A percentile compares a stretch with the other conserved stretches of the same genome.
phyloP scores from a whole-genome alignment of 108 stramenopile genomes.

The Aurantiochytrium sp. region DNA sequence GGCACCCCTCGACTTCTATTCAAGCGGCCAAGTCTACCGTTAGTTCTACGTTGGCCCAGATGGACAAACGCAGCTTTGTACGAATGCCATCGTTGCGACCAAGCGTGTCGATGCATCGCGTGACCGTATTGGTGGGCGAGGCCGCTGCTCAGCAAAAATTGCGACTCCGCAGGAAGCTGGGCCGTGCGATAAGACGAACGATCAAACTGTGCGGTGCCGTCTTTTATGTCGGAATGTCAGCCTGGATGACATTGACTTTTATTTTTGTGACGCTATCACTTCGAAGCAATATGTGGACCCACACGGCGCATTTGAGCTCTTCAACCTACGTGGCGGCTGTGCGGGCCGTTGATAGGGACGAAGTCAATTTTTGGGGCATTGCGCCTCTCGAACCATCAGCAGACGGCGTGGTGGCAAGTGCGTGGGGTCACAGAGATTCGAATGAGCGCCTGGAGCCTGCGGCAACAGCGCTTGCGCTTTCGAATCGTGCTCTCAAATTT shows the following conservation, averaged over 20 bases:
- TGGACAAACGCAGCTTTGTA: no score
- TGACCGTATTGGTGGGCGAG: neutral
- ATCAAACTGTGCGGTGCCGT: neutral
- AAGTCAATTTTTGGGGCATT: neutral
- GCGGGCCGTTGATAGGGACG: neutral
- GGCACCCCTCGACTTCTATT: no score
- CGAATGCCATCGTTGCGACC: no score
- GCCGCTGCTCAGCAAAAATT: neutral
- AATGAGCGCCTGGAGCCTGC: neutral
- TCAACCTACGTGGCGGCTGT: neutral
- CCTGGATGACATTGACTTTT: neutral
- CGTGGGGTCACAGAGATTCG: neutral
- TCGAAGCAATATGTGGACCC: neutral
- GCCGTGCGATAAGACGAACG: neutral
- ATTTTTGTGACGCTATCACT: neutral
- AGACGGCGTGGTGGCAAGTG: neutral
- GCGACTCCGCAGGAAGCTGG: neutral
- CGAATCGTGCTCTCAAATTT: neutral
- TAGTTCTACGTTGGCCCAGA: no score
- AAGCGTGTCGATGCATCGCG: no score
- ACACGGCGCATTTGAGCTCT: neutral
- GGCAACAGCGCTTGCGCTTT: neutral
- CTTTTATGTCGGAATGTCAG: neutral
- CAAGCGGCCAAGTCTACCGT: no score
- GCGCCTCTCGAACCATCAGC: neutral